Base-by-base conservation (phyloP, 2,329 filamentous ascomycete species). In the Knoxdaviesia capensis region DNA sequence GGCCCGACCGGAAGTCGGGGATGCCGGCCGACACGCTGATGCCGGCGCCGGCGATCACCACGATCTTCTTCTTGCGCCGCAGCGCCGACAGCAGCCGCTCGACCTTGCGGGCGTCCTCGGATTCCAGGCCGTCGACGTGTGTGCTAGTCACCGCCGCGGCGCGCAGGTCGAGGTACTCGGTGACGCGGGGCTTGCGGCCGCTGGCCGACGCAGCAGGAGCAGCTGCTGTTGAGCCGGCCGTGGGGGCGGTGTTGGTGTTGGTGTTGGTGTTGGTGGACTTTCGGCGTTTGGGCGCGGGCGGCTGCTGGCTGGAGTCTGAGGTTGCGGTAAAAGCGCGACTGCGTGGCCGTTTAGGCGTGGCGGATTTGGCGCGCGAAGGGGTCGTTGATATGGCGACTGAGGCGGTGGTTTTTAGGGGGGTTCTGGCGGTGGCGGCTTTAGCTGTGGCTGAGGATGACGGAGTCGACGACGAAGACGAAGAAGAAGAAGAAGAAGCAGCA, bases 11-110 rank as follows among this genome's bases (percentile, higher is more conserved):
- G 54, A 98, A 98, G 58, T 98, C 90, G 51, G 90, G 90, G 52
- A 98, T 92, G 48, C 90, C 90, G 50, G 90, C 88, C 42, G 88
- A 88, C 41, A 94, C 90, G 35, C 90, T 96, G 52, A 98, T 98
- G 47, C 90, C 90, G 48, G 90, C 90, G 45, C 90, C 90, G 39
- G 88, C 90, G 56, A 98, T 82, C 41, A 96, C 84, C 33, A 98
- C 85, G 55, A 98, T 93, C 64, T 94, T 94, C 62, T 87, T 83
- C 66, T 90, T 90, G 54, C 82, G 86, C 53, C 80, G 79, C 43
- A 98, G 60, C 29, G 77, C 78, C 37, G 77, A 72, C 38, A 87
- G 62, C 31, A 98, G 65, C 43, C 77, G 71, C 46, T 81, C 71
- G 35, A 94, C 64, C 47, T 88, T 72, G 34, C 48, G 50, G 37